Conservation (phyloP, 2,329 filamentous ascomycete species). For the Pseudogymnoascus sp. region DNA sequence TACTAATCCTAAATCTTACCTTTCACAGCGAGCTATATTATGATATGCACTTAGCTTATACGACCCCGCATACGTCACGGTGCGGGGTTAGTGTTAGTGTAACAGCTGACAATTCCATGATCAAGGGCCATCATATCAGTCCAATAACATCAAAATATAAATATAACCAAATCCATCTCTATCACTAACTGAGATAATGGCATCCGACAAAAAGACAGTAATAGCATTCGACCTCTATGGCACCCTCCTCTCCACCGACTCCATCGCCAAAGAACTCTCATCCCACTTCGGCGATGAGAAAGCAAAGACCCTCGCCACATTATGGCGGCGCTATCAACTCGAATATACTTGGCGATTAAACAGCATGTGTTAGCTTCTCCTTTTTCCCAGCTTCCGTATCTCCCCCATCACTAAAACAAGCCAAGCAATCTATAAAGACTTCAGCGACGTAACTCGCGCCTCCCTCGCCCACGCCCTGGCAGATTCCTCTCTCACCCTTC, state of each 20-base stretch:
- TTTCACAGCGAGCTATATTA: neutral
- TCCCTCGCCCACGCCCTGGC: conserved; percentile 55
- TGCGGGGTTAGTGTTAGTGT: neutral
- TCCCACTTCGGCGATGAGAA: conserved; percentile 48
- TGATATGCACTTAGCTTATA: neutral
- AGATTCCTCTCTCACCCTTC: conserved; percentile 43
- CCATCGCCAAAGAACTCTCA: conserved; percentile 52
- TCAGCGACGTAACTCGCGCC: conserved; percentile 52
- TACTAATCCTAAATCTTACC: neutral
- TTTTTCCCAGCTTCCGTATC: conserved; percentile 8
- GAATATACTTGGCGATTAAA: conserved; percentile 72
- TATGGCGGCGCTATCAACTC: conserved; percentile 62
- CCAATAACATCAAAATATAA: neutral
- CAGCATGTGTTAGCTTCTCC: conserved; percentile 53
- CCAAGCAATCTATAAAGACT: conserved; percentile 51
- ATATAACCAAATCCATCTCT: conserved; percentile 20
- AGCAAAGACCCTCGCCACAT: conserved; percentile 45
- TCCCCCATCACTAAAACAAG: neutral
- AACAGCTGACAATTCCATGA: neutral
- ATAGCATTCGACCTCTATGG: conserved; percentile 71
- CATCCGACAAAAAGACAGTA: conserved; percentile 32
- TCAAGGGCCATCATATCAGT: neutral
- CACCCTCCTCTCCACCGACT: conserved; percentile 63
- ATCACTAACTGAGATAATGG: conserved; percentile 18
- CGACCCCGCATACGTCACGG: conserved; percentile 1